Evolutionary conservation across 305 asterid genomes (phyloP).

Genomic region (Nicotiana rustica): DNA sequence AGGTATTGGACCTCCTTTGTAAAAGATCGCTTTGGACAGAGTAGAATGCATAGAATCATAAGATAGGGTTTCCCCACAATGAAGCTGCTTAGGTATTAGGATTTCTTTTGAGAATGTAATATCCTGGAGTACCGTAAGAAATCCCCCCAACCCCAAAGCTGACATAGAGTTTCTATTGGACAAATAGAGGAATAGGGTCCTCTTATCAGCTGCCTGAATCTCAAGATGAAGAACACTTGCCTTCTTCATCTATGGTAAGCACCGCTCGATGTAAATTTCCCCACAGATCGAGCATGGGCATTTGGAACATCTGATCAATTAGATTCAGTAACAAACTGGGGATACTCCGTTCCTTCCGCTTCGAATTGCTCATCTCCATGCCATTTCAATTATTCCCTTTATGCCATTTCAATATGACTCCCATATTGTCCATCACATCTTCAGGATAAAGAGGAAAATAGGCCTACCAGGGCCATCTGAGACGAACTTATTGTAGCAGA

Average conservation of each 20-base stretch:
- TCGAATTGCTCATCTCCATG: neutral
- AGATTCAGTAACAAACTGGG: neutral
- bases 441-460: neutral
- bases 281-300: neutral
- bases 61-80: slow-evolving; percentile 10
- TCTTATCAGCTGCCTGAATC: neutral
- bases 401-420: too few species aligned
- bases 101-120: slow-evolving; percentile 2
- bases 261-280: neutral
- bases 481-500: neutral
- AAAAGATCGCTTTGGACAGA: neutral
- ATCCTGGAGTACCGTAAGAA: slow-evolving; percentile 14
- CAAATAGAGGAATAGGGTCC: neutral
- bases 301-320: neutral
- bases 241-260: neutral
- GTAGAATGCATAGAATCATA: neutral
- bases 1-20: neutral
- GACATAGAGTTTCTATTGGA: slow-evolving; percentile 2
- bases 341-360: neutral
- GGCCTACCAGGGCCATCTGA: neutral
- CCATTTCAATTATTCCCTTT: neutral
- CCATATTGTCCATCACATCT: neutral
- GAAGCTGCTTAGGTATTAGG: slow-evolving; percentile 10
- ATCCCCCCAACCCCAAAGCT: neutral
- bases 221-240: neutral